A percentile compares a stretch with the other conserved stretches of the same genome.
Conservation (phyloP, 192 early-diverging fungal genomes). For the Mortierella claussenii region DNA sequence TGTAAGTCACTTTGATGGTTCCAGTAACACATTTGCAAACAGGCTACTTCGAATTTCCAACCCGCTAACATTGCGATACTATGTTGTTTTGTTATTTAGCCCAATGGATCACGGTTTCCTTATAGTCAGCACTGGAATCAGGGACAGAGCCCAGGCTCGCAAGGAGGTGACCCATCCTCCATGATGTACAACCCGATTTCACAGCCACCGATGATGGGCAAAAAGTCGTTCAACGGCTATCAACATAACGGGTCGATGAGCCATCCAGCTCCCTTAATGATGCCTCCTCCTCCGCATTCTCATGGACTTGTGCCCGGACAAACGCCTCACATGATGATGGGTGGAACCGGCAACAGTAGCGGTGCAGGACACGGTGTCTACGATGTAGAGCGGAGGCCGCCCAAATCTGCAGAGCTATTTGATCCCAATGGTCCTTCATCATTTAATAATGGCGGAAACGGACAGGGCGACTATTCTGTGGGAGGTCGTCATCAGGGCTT, state of each 20-base stretch:
- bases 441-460: slow-evolving; percentile 2
- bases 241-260: slow-evolving; percentile 9
- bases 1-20: slow-evolving; percentile 23
- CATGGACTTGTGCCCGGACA: not conserved
- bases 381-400: slow-evolving; percentile 43
- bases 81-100: no score
- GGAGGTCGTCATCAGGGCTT: slow-evolving; percentile 10
- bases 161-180: slow-evolving; percentile 13
- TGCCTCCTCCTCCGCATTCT: slow-evolving; percentile 5
- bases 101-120: slow-evolving; percentile 15
- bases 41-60: not conserved
- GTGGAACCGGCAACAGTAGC: slow-evolving; percentile 8
- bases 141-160: slow-evolving; percentile 10
- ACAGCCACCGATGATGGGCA: slow-evolving; percentile 13
- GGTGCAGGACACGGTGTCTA: slow-evolving; percentile 23
- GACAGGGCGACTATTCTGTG: slow-evolving; percentile 3
- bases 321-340: not conserved
- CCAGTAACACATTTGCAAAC: no score
- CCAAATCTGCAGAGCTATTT: slow-evolving; percentile 44
- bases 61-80: no score
- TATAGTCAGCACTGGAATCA: slow-evolving; percentile 30
- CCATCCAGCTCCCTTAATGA: slow-evolving; percentile 11
- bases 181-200: slow-evolving; percentile 18
- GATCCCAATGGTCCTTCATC: slow-evolving; percentile 35
- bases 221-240: slow-evolving; percentile 26